These are phyloP conservation scores for Balamuthia mandrillaris DNA, from an alignment of 208 protist genomes.

Conservation along the genomic window DNA sequence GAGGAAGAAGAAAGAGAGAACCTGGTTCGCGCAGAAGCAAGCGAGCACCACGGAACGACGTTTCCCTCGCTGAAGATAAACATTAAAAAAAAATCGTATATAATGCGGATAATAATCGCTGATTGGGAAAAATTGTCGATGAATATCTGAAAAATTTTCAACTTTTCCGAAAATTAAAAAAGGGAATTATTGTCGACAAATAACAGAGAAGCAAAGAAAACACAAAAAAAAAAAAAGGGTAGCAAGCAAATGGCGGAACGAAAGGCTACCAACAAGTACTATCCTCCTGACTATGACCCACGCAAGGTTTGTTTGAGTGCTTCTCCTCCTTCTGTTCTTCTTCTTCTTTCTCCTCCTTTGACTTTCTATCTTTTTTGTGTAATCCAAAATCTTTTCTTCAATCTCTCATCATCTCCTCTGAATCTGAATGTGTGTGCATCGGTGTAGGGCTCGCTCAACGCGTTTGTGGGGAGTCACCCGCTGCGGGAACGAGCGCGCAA, in stretches of 20 bases:
- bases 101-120: too few species aligned
- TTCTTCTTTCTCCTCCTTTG: background rate
- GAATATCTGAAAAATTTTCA: too few species aligned
- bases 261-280: conserved; percentile 71
- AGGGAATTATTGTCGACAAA: too few species aligned
- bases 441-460: conserved; percentile 66
- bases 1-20: too few species aligned
- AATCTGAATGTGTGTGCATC: background rate
- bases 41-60: too few species aligned
- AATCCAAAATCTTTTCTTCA: background rate
- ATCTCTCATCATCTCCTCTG: background rate
- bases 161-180: too few species aligned
- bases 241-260: conserved; percentile 59
- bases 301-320: background rate
- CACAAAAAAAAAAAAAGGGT: background rate
- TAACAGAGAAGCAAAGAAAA: too few species aligned
- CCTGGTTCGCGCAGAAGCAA: too few species aligned
- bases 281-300: conserved; percentile 69
- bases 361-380: background rate
- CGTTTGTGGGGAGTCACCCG: conserved; percentile 61
- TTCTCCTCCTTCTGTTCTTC: background rate
- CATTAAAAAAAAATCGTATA: too few species aligned
- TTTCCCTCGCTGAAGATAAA: too few species aligned
- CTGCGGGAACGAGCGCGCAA: conserved; percentile 70
- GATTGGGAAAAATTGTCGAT: too few species aligned